phyloP scores from a whole-genome alignment of 768 basidiomycete genomes.

The Tylopilus balloui region DNA sequence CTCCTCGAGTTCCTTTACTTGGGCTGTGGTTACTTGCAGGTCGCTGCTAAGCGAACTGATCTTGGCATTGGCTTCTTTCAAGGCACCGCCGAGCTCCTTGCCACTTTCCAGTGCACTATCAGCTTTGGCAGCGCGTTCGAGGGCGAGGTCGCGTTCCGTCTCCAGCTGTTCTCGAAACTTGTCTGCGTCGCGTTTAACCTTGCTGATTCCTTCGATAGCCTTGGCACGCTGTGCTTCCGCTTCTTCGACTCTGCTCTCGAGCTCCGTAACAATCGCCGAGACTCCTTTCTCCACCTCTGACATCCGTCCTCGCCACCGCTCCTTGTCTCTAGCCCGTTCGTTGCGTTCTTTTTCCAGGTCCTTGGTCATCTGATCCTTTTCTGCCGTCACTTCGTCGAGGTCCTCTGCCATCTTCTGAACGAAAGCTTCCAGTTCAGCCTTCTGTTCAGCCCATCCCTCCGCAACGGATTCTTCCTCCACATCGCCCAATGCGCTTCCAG shows the following conservation, averaged over 20 bases:
- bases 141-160: slow-evolving; percentile 51
- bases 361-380: slow-evolving; percentile 43
- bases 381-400: slow-evolving; percentile 38
- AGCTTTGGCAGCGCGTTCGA: slow-evolving; percentile 59
- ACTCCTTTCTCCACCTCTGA: slow-evolving; percentile 67
- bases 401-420: slow-evolving; percentile 35
- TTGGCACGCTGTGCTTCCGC: slow-evolving; percentile 47
- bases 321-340: slow-evolving; percentile 62
- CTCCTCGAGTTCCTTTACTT: slow-evolving; percentile 59
- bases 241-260: slow-evolving; percentile 52
- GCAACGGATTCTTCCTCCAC: slow-evolving; percentile 59
- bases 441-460: slow-evolving; percentile 72
- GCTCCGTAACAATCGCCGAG: slow-evolving; percentile 56
- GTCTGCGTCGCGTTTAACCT: slow-evolving; percentile 42
- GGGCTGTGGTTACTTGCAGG: slow-evolving; percentile 46
- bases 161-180: slow-evolving; percentile 42
- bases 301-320: slow-evolving; percentile 69
- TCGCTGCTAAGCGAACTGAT: slow-evolving; percentile 53
- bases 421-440: slow-evolving; percentile 48
- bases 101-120: slow-evolving; percentile 60
- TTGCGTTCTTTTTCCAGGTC: slow-evolving; percentile 51
- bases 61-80: slow-evolving; percentile 62
- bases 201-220: slow-evolving; percentile 37
- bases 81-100: slow-evolving; percentile 62
- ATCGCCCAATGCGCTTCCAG: slow-evolving; percentile 49